phyloP scores from a whole-genome alignment of 2,329 filamentous ascomycete species.

The Nigrospora osmanthi region DNA sequence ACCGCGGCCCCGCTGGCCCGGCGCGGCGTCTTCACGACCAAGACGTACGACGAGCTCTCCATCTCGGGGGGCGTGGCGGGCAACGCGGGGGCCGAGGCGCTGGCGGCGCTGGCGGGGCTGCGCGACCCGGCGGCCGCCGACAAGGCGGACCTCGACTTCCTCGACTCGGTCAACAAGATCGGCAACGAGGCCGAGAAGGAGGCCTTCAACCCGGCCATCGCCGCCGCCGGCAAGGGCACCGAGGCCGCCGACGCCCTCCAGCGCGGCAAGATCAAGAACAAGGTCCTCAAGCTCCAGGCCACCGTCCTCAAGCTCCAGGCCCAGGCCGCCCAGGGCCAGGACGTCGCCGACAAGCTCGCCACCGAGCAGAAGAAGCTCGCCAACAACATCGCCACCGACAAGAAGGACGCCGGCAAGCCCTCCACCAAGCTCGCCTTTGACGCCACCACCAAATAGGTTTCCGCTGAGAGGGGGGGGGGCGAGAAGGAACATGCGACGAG shows the following conservation, averaged over 20 bases:
- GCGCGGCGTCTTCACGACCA: conserved; percentile 16
- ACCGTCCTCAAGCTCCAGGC: conserved; percentile 41
- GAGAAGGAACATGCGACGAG: no score
- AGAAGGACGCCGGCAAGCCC: conserved; percentile 34
- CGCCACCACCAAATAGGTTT: conserved; percentile 16
- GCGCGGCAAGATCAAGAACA: conserved; percentile 53
- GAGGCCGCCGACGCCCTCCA: conserved; percentile 38
- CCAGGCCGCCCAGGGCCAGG: conserved; percentile 41
- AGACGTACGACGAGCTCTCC: conserved; percentile 35
- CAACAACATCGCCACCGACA: conserved; percentile 43
- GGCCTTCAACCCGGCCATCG: conserved; percentile 47
- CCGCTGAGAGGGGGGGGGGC: no score
- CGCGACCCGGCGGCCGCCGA: conserved; percentile 36
- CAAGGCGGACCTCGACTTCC: conserved; percentile 36
- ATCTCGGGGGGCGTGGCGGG: conserved; percentile 39
- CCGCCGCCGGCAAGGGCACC: conserved; percentile 28
- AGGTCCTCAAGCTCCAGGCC: conserved; percentile 49
- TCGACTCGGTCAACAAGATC: conserved; percentile 41
- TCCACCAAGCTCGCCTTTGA: conserved; percentile 30
- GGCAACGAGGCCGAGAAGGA: conserved; percentile 44
- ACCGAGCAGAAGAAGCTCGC: conserved; percentile 42
- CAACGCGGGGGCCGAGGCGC: conserved; percentile 33
- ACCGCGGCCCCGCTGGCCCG: conserved; percentile 1
- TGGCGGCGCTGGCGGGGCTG: conserved; percentile 28
- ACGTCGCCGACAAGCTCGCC: conserved; percentile 33